These are phyloP conservation scores for Citeromyces hawaiiensis DNA, from an alignment of 1,139 yeast genomes.

Conservation along the genomic window DNA sequence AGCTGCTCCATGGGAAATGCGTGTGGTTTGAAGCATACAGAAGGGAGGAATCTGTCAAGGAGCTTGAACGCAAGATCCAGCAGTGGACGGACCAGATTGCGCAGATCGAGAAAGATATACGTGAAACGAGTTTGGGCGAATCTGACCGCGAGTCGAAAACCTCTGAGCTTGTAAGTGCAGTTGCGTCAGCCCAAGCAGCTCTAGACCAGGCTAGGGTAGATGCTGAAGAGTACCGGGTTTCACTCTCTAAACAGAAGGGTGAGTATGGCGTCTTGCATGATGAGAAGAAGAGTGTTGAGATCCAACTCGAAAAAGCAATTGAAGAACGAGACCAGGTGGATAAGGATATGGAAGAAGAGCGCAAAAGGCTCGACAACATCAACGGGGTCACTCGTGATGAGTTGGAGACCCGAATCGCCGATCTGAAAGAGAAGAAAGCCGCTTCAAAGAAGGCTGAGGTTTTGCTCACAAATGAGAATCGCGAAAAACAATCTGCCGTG, in stretches of 20 bases:
- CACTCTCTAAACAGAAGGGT: not conserved
- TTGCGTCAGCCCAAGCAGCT: not conserved
- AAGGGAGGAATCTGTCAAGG: constrained; percentile 13
- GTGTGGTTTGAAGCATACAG: constrained; percentile 43
- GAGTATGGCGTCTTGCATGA: not conserved
- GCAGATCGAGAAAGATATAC: not conserved
- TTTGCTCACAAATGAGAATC: not conserved
- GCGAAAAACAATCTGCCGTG: not conserved
- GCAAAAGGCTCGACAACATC: not conserved
- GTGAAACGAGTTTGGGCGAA: not conserved
- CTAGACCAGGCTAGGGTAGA: not conserved
- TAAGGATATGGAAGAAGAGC: not conserved
- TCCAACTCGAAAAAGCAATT: not conserved
- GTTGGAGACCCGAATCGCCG: not conserved
- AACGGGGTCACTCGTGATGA: not conserved
- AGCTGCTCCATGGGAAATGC: constrained; percentile 41
- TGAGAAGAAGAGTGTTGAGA: not conserved
- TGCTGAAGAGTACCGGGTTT: not conserved
- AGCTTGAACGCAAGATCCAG: constrained; percentile 1
- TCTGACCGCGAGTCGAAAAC: not conserved
- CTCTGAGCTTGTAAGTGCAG: not conserved
- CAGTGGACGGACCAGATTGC: not conserved
- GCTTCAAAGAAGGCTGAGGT: not conserved
- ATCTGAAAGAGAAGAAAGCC: not conserved
- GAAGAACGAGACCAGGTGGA: not conserved